phyloP scores from a whole-genome alignment of 495 filamentous ascomycete species.

The Daldinia childiae region DNA sequence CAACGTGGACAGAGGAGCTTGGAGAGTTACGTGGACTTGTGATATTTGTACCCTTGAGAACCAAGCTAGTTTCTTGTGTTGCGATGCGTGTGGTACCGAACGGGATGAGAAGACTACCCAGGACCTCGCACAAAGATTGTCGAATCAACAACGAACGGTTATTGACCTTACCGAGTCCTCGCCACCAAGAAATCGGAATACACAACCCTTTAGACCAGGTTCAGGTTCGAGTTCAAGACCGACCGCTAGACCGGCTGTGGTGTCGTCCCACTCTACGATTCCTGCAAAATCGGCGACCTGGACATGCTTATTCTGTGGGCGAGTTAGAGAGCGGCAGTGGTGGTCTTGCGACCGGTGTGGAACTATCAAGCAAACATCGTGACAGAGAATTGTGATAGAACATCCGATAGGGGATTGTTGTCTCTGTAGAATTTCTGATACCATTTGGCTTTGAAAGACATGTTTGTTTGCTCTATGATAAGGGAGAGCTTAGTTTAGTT shows the following conservation, averaged over 20 bases:
- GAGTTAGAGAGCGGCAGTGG: conserved; percentile 75
- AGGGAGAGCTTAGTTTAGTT: no score
- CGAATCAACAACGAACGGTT: conserved; percentile 30
- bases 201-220: conserved; percentile 20
- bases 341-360: conserved; percentile 81
- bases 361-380: conserved; percentile 63
- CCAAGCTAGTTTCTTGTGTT: conserved; percentile 70
- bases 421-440: not conserved
- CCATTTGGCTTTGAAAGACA: conserved; percentile 6
- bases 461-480: not conserved
- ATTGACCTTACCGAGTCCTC: conserved; percentile 46
- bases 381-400: not conserved
- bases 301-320: conserved; percentile 73
- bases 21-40: conserved; percentile 70
- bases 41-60: conserved; percentile 86
- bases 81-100: conserved; percentile 80
- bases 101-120: conserved; percentile 57
- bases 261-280: conserved; percentile 39
- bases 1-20: conserved; percentile 8
- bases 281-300: conserved; percentile 65
- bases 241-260: conserved; percentile 23
- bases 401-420: no score
- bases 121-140: conserved; percentile 35
- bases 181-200: conserved; percentile 35
- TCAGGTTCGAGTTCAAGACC: conserved; percentile 7